A percentile compares a stretch with the other conserved stretches of the same genome.
Evolutionary conservation across 192 early-diverging fungal genomes (phyloP).

Genomic region (Gaertneriomyces semiglobifer): DNA sequence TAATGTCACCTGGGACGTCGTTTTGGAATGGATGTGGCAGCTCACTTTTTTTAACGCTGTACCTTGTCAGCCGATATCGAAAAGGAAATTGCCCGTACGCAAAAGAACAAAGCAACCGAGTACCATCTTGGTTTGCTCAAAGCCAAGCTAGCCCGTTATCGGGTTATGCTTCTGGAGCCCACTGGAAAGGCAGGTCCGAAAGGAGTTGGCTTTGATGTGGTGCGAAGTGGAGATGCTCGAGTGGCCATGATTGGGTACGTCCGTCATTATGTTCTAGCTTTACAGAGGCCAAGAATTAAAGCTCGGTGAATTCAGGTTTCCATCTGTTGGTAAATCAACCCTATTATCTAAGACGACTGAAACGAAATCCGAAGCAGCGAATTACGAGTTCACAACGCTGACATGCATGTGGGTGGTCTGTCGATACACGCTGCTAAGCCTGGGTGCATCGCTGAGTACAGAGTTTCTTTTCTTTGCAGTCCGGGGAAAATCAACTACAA

Average conservation of each 20-base stretch:
- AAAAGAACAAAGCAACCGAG: constrained; percentile 98
- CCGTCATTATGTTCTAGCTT: not conserved
- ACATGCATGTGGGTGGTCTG: constrained; percentile 64
- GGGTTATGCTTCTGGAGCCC: constrained; percentile 49
- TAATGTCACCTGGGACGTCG: constrained; percentile 15
- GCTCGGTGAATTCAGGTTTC: constrained; percentile 56
- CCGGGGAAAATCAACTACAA: constrained; percentile 94
- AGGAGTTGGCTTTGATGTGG: constrained; percentile 93
- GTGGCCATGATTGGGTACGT: constrained; percentile 80
- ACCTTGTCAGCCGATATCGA: constrained; percentile 26
- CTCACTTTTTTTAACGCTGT: not conserved
- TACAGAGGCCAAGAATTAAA: not conserved
- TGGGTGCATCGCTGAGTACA: not conserved
- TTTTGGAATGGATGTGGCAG: constrained; percentile 6
- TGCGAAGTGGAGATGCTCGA: constrained; percentile 93
- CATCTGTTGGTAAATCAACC: constrained; percentile 99
- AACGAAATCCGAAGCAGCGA: constrained; percentile 80
- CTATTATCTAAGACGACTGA: constrained; percentile 87
- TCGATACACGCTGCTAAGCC: not conserved
- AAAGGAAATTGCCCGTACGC: constrained; percentile 73
- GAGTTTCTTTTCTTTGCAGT: constrained; percentile 5
- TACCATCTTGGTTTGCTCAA: constrained; percentile 98
- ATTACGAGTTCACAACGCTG: constrained; percentile 90
- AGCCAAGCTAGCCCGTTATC: constrained; percentile 78
- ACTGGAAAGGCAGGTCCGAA: constrained; percentile 48